These are phyloP conservation scores for Neopestalotiopsis rosae DNA, from an alignment of 2,329 filamentous ascomycete species.

Conservation along the genomic window DNA sequence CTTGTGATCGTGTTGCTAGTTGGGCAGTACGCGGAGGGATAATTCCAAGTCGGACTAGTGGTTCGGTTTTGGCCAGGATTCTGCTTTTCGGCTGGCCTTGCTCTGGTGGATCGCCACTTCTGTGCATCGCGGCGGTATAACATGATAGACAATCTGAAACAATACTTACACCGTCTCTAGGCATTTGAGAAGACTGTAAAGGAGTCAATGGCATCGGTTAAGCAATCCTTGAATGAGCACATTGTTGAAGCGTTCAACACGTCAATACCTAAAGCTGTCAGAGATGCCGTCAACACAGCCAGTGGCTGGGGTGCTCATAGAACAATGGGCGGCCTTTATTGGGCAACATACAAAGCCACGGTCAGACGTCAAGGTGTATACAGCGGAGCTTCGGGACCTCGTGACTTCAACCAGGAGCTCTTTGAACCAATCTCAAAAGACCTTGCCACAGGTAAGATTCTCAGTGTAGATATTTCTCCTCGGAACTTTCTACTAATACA, in stretches of 20 bases:
- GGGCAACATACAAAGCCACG: slow-evolving; percentile 59
- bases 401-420: slow-evolving; percentile 33
- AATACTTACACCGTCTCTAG: neutral
- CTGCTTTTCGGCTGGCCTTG: too few relatives aligned
- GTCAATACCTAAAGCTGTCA: slow-evolving; percentile 43
- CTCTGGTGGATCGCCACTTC: too few relatives aligned
- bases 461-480: slow-evolving; percentile 11
- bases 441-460: slow-evolving; percentile 25
- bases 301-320: slow-evolving; percentile 45
- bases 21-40: neutral
- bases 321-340: slow-evolving; percentile 51
- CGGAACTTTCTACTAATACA: neutral
- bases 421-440: slow-evolving; percentile 23
- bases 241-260: slow-evolving; percentile 50
- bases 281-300: slow-evolving; percentile 40
- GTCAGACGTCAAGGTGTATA: slow-evolving; percentile 35
- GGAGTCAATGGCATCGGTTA: slow-evolving; percentile 43
- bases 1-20: neutral
- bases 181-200: slow-evolving; percentile 45
- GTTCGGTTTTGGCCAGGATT: too few relatives aligned
- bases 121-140: too few relatives aligned
- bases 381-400: slow-evolving; percentile 32
- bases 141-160: neutral
- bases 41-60: neutral
- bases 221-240: slow-evolving; percentile 45